A percentile compares a stretch with the other conserved stretches of the same genome.
phyloP scores from a whole-genome alignment of 2,329 filamentous ascomycete species.

The Nothophaeocryptopus gaeumannii region DNA sequence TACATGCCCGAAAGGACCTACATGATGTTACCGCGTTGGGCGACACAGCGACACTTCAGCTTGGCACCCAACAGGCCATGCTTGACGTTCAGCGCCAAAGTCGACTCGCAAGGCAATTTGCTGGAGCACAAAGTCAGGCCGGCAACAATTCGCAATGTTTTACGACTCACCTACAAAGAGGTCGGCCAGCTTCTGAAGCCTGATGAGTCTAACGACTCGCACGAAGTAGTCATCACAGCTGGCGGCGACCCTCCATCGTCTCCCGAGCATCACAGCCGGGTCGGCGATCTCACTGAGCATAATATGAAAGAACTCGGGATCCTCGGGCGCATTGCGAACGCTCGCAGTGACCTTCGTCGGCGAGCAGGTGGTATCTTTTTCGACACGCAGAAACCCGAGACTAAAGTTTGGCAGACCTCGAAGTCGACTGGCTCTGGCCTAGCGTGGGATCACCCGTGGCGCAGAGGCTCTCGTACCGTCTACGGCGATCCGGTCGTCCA shows the following conservation, averaged over 20 bases:
- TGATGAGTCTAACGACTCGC: conserved; percentile 1
- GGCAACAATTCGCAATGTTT: conserved; percentile 55
- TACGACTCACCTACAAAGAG: conserved; percentile 50
- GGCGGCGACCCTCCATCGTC: conserved; percentile 33
- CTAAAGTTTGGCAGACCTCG: conserved; percentile 38
- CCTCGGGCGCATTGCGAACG: conserved; percentile 37
- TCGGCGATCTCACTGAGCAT: conserved; percentile 29
- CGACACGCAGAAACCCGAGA: conserved; percentile 27
- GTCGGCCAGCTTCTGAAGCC: conserved; percentile 22
- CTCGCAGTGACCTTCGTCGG: conserved; percentile 34
- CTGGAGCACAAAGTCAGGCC: conserved; percentile 54
- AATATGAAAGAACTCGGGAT: conserved; percentile 34
- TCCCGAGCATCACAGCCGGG: conserved; percentile 4
- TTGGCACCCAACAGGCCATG: conserved; percentile 53
- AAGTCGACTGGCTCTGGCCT: conserved; percentile 35
- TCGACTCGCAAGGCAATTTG: conserved; percentile 52
- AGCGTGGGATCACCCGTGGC: conserved; percentile 41
- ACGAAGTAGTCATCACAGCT: conserved; percentile 30
- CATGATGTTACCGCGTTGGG: conserved; percentile 54
- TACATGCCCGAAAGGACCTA: conserved; percentile 58
- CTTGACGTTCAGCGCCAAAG: conserved; percentile 59
- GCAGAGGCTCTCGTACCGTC: conserved; percentile 37
- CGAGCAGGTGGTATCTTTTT: conserved; percentile 40
- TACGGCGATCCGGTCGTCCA: conserved; percentile 47
- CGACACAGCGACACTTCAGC: conserved; percentile 54